Evolutionary conservation across 2,329 filamentous ascomycete species (phyloP).

Genomic region (Ophiognomonia clavigignenti-juglandacearum): DNA sequence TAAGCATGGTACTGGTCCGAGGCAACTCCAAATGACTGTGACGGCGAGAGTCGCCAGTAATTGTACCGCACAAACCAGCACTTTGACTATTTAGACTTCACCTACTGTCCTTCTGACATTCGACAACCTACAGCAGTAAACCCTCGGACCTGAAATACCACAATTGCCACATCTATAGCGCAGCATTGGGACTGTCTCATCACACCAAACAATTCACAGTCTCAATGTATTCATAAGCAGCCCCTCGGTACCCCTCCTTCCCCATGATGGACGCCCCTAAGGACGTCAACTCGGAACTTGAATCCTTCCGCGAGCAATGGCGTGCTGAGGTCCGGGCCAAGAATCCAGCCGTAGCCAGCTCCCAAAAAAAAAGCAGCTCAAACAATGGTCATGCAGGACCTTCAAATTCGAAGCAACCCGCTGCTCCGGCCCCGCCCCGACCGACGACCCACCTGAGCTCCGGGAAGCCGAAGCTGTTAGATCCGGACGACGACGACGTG

Average conservation of each 20-base stretch:
- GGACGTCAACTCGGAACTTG: slow-evolving; percentile 64
- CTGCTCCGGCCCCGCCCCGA: slow-evolving; percentile 18
- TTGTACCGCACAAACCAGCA: too few relatives aligned
- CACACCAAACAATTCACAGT: not conserved
- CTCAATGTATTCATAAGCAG: slow-evolving; percentile 14
- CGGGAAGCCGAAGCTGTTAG: slow-evolving; percentile 21
- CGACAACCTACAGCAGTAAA: too few relatives aligned
- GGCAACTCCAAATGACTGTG: too few relatives aligned
- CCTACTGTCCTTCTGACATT: too few relatives aligned
- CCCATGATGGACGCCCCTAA: slow-evolving; percentile 25
- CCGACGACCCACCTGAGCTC: slow-evolving; percentile 14
- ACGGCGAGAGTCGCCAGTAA: too few relatives aligned
- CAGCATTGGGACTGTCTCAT: too few relatives aligned
- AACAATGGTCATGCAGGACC: slow-evolving; percentile 1
- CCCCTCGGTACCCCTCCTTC: not conserved
- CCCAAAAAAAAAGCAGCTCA: not conserved
- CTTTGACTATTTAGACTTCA: too few relatives aligned
- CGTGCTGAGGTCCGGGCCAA: slow-evolving; percentile 65
- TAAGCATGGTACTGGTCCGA: too few relatives aligned
- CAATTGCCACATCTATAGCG: too few relatives aligned
- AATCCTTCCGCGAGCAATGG: slow-evolving; percentile 84
- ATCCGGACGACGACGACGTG: slow-evolving; percentile 32
- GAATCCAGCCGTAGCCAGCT: slow-evolving; percentile 18
- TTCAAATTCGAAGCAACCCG: slow-evolving; percentile 15
- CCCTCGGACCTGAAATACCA: too few relatives aligned